Evolutionary conservation across 1,284 basidiomycete genomes (phyloP), one percentile per base, ranked within the genome.

Genomic region (Vanrija sp.): DNA sequence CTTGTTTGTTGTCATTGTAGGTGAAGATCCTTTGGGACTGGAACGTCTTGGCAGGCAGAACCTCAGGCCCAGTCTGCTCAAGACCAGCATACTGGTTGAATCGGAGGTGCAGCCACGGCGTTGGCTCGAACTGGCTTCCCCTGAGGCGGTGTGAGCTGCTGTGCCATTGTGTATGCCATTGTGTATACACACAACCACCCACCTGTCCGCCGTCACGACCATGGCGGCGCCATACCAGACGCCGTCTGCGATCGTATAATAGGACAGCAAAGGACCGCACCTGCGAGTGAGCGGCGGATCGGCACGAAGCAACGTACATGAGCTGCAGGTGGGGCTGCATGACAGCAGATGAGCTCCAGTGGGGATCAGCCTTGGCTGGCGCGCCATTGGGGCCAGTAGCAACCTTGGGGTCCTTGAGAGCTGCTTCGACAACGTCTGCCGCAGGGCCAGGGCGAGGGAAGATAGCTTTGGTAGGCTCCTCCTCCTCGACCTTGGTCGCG

Each of bases 181-280:
- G 5, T 14, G 34, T 5, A 14, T 15, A 34, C 0, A 12, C 34
- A 14, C 34, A 14, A 34, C 7, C 10, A 60, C 67, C 53, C 49
- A 69, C 67, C 60, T 49, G 54, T 69, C 63, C 1, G 59, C 52
- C 46, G 88, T 89, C 58, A 92, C 88, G 51, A 93, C 82, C 73
- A 93, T 76, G n/a, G 84, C 89, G 10, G 87, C 88, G 19, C 92
- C 94, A 64, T 87, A 83, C 89, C 91, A 98, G 28, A 91, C 76
- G 15, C 85, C 85, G 43, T 83, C 75, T 54, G 84, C 79, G 25
- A 91, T 84, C 0, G 91, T 96, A 73, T 98, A 94, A 74, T 95
- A 98, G 58, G 87, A 84, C 61, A 98, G 78, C 42, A 98, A 80
- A 12, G 94, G 94, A 1, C 93, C 93, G 52, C 78, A 78, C 72